Evolutionary conservation across 495 filamentous ascomycete species (phyloP).

Genomic region (Tuber aestivum): DNA sequence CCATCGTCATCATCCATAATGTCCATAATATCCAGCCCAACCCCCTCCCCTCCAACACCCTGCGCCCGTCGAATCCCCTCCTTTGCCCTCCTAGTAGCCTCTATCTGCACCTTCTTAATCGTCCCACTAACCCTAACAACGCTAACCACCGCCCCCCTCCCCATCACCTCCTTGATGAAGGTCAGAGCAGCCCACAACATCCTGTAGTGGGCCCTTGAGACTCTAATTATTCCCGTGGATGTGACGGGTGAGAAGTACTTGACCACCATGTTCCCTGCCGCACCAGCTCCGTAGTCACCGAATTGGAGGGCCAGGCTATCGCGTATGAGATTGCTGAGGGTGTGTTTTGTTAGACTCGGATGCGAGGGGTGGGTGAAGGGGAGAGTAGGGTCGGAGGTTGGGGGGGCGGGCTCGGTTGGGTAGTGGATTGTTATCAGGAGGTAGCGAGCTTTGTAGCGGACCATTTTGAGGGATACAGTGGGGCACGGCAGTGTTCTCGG

Average conservation of each 20-base stretch:
- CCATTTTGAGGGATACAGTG: constrained; percentile 55
- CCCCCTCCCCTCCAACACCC: constrained; percentile 44
- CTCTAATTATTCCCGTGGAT: constrained; percentile 82
- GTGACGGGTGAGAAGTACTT: constrained; percentile 92
- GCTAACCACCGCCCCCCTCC: constrained; percentile 64
- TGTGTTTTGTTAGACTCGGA: constrained; percentile 54
- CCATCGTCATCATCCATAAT: constrained; percentile 49
- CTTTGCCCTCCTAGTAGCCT: constrained; percentile 70
- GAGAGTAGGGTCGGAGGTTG: constrained; percentile 29
- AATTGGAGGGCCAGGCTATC: constrained; percentile 65
- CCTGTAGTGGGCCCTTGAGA: constrained; percentile 69
- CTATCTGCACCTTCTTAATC: constrained; percentile 84
- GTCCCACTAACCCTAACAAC: constrained; percentile 93
- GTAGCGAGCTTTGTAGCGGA: constrained; percentile 91
- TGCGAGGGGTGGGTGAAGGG: constrained; percentile 25
- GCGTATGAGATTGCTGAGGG: constrained; percentile 62
- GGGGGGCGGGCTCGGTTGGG: constrained; percentile 52
- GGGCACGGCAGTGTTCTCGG: not conserved
- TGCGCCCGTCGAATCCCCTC: constrained; percentile 59
- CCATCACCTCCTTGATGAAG: constrained; percentile 63
- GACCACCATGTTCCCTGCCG: constrained; percentile 62
- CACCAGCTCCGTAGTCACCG: constrained; percentile 84
- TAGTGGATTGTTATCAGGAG: constrained; percentile 88
- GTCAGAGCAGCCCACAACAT: constrained; percentile 85
- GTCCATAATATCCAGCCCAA: constrained; percentile 45